Percentiles rank a stretch among this genome's conserved stretches.
Evolutionary conservation across 257 asterid species (phyloP).

Genomic region (Solanum sparsipilum): DNA sequence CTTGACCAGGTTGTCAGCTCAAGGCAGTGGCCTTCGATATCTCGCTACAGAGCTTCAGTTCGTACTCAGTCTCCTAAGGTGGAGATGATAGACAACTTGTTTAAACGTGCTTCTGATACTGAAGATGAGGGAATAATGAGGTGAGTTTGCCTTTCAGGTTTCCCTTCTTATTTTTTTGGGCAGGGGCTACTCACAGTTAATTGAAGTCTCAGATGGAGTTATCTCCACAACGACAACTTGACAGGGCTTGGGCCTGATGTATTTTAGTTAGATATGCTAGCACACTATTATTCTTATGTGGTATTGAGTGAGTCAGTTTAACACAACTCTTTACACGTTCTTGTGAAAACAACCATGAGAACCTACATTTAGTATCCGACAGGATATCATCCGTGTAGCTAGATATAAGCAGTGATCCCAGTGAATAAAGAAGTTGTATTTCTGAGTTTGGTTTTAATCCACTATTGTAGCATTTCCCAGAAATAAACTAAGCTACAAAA

Average conservation of each 20-base stretch:
- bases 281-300: neutral
- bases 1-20: constrained; percentile 77
- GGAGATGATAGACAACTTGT: constrained; percentile 83
- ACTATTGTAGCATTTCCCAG: neutral
- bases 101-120: constrained; percentile 52
- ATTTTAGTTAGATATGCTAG: neutral
- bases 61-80: constrained; percentile 86
- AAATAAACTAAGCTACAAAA: neutral
- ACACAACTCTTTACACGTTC: neutral
- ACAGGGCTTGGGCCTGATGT: neutral
- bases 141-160: constrained; percentile 13
- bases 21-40: constrained; percentile 84
- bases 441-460: neutral
- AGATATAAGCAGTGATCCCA: neutral
- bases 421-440: neutral
- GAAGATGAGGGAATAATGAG: constrained; percentile 85
- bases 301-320: neutral
- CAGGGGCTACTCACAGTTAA: neutral
- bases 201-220: neutral
- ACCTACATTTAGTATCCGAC: neutral
- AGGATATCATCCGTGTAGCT: neutral
- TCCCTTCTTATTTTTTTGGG: neutral
- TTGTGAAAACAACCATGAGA: neutral
- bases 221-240: neutral
- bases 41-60: constrained; percentile 79